Evolutionary conservation across 805 yeast genomes (phyloP), one percentile per base, ranked within the genome.

Genomic region (Starmerella sirachaensis): DNA sequence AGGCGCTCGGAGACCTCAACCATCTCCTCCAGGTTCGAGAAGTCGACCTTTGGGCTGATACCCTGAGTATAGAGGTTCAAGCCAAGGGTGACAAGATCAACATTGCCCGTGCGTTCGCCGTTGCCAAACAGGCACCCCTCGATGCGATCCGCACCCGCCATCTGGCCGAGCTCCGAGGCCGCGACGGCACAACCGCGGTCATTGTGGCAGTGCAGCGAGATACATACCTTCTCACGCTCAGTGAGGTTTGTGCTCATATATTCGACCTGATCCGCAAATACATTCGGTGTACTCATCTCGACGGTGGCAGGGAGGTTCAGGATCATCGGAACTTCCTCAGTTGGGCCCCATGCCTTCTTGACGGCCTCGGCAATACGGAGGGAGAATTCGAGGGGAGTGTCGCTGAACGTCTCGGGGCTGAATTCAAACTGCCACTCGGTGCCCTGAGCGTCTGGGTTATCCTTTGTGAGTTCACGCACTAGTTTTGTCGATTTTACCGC

Each of bases 171-270:
- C 59, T 80, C 93, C 3, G 85, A 78, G 24, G 91, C 91, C 9
- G 88, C 91, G n/a, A 80, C 86, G 11, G 81, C 86, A 57, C 88
- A 79, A 17, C 93, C 93, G 53, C 93, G 69, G 60, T 80, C 91
- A 50, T 80, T 80, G 60, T 80, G 93, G 22, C 84, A 81, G 57
- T 80, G 93, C 39, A 81, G 68, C 11, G 91, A 79, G 35, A 80
- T 70, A 50, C 82, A 74, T 18, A 81, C 70, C 47, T 68, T 76
- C 40, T 78, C 81, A 47, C 93, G 72, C 46, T 79, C 70, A 32
- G 71, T 50, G 39, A 80, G 70, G 43, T 72, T 61, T 12, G 70
- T 71, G 33, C 72, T 55, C 51, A 80, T 80, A 57, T 70, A 78
- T 64, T 80, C 93, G 42, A 80, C 74, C 65, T 79, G 91, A 56